Evolutionary conservation across 768 basidiomycete genomes (phyloP), one percentile per base, ranked within the genome.

Genomic region (Termitomyces sp.): DNA sequence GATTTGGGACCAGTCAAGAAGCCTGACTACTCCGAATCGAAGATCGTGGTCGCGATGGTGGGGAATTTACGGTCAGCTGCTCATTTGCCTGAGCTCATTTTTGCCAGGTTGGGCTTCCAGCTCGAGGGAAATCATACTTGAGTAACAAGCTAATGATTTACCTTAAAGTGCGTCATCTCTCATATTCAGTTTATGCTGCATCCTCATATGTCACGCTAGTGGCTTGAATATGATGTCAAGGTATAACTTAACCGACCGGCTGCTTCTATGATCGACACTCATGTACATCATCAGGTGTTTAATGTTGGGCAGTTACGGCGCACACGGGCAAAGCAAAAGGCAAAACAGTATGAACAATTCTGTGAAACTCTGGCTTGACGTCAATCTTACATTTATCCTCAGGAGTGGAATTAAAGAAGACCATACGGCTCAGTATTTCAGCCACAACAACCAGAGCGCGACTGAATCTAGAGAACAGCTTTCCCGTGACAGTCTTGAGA

Each of bases 111-210:
- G 97, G 97, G 31, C 74, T 99, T 46, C 97, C 97, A n/a, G 97
- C 97, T 3, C 81, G 97, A 58, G 97, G 97, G 18, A 99, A 99
- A 75, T 98, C 95, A 2, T 99, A 98, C 73, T 84, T 99, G 60
- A 95, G 92, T 71, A 99, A 99, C 74, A 98, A 96, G 75, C 84
- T 99, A 61, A 94, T 87, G 89, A 85, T 95, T 60, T 99, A 99
- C 71, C 80, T 99, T 44, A 91, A 92, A 73, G 96, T 93, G 63
- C 63, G 82, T 70, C 20, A 24, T 39, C 37, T 27, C 34, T 15
- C 22, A 30, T 20, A 16, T 15, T 15, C 6, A 15, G 27, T 31
- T 60, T 34, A 54, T 3, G 34, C 16, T 54, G 16, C 58, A 63
- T 37, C 51, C n/a, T 60, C 37, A 46, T 50, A 33, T 69, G 58